Conservation (phyloP, 306 rosid species). For the Quercus alba region DNA sequence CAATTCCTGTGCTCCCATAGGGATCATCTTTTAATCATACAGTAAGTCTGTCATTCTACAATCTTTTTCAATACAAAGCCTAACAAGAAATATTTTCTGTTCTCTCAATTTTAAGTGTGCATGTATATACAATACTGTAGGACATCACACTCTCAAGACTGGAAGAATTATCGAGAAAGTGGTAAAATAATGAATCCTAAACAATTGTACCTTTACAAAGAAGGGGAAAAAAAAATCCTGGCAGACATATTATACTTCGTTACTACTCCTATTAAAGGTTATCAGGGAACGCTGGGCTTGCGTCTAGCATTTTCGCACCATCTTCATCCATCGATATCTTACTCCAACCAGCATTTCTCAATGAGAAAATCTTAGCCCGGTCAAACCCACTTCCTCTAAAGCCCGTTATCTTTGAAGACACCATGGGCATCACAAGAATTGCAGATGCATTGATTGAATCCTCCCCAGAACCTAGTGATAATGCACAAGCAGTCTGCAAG, state of each 20-base stretch:
- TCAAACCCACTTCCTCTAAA: conserved; percentile 81
- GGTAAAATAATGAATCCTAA: conserved; percentile 11
- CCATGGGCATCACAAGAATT: conserved; percentile 95
- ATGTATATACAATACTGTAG: conserved; percentile 18
- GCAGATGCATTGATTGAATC: conserved; percentile 87
- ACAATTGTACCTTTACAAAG: neutral
- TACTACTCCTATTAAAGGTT: conserved; percentile 43
- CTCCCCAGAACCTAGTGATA: conserved; percentile 84
- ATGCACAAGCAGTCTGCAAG: conserved; percentile 68
- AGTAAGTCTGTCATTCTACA: neutral
- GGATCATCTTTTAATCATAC: too few relatives aligned
- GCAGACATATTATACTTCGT: conserved; percentile 11
- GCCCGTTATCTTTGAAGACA: conserved; percentile 92
- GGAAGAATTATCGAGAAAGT: neutral
- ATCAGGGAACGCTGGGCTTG: conserved; percentile 24
- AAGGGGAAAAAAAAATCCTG: neutral
- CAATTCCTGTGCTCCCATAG: too few relatives aligned
- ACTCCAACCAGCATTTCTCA: conserved; percentile 65
- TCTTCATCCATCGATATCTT: conserved; percentile 64
- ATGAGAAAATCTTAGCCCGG: conserved; percentile 55
- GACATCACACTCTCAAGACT: neutral
- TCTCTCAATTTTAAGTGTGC: neutral
- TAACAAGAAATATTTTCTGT: neutral
- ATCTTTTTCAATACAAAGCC: neutral
- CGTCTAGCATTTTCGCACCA: conserved; percentile 40